Evolutionary conservation across 2,329 filamentous ascomycete species (phyloP).

Genomic region (Penicillium sp.): DNA sequence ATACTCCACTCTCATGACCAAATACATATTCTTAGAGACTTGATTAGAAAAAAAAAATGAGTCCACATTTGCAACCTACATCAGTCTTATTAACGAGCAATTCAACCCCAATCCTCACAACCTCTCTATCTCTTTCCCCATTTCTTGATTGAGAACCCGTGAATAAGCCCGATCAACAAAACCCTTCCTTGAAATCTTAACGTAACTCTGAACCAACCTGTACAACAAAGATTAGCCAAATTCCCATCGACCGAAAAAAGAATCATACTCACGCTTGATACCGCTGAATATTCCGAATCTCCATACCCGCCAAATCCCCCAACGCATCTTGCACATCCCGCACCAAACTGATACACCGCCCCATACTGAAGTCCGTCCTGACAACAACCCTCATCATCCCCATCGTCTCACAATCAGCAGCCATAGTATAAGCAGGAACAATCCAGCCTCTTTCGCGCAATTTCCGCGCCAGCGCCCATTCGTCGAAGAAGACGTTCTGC

Average conservation of each 20-base stretch:
- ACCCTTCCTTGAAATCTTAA: not conserved
- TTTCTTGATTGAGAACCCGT: not conserved
- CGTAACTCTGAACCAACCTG: slow-evolving; percentile 1
- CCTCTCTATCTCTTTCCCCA: not conserved
- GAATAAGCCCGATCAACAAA: not conserved
- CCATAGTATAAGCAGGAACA: slow-evolving; percentile 94
- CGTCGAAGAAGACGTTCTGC: slow-evolving; percentile 60
- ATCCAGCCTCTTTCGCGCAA: slow-evolving; percentile 85
- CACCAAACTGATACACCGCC: slow-evolving; percentile 73
- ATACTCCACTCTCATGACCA: not conserved
- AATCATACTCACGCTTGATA: slow-evolving; percentile 13
- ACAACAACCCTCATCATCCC: slow-evolving; percentile 92
- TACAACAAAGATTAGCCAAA: not conserved
- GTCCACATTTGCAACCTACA: not conserved
- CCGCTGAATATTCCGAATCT: slow-evolving; percentile 38
- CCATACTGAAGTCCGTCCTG: slow-evolving; percentile 81
- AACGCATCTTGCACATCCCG: slow-evolving; percentile 73
- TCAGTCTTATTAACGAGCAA: not conserved
- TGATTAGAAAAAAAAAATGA: not conserved
- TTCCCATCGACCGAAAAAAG: not conserved
- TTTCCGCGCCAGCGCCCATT: slow-evolving; percentile 76
- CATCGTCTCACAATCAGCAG: slow-evolving; percentile 73
- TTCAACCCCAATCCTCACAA: not conserved
- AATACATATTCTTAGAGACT: not conserved
- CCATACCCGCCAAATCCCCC: slow-evolving; percentile 67